phyloP scores from a whole-genome alignment of 306 rosid genomes.

The Herpetospermum pedunculosum region DNA sequence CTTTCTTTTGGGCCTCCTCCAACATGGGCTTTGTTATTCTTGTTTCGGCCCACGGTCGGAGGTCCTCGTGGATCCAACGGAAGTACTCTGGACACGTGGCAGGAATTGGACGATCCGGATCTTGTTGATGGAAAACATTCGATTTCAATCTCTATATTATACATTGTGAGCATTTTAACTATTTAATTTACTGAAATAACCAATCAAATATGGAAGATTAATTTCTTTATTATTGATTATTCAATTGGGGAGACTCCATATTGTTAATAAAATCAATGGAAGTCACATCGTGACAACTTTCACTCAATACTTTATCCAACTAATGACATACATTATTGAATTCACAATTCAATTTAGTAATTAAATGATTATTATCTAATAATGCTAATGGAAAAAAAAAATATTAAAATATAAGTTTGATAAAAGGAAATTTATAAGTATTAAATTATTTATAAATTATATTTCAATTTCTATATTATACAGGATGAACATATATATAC shows the following conservation, averaged over 20 bases:
- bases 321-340: neutral
- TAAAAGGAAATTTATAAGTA: neutral
- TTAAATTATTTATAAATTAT: no score
- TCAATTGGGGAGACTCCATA: no score
- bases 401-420: neutral
- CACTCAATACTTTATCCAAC: neutral
- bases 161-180: neutral
- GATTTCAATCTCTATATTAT: neutral
- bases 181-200: neutral
- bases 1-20: slow-evolving; percentile 34
- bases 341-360: neutral
- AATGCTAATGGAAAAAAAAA: neutral
- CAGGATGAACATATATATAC: no score
- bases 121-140: neutral
- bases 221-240: no score
- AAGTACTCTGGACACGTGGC: slow-evolving; percentile 51
- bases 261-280: no score
- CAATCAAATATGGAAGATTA: no score
- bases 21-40: slow-evolving; percentile 50
- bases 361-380: neutral
- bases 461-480: no score
- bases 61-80: slow-evolving; percentile 71
- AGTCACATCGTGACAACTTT: neutral
- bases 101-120: neutral
- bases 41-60: slow-evolving; percentile 32